Percentiles rank a stretch among this genome's conserved stretches.
phyloP scores from a whole-genome alignment of 2,329 filamentous ascomycete species.

The Dothiorella sarmentorum region DNA sequence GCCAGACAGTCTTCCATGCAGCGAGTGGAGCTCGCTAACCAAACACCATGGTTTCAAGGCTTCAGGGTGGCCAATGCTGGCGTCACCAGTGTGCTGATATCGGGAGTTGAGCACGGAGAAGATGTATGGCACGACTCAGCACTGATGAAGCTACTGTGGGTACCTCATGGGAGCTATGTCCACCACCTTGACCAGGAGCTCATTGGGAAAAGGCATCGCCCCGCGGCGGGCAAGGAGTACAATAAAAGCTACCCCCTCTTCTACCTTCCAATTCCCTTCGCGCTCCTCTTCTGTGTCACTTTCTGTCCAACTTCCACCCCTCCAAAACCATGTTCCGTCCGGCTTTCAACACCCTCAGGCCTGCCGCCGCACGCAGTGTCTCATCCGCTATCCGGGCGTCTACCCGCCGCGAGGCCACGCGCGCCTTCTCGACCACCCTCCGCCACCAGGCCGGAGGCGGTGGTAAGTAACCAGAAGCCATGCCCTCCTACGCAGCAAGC shows the following conservation, averaged over 20 bases:
- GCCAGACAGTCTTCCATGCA: too few relatives aligned
- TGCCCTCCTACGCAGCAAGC: background rate
- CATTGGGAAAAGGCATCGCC: background rate
- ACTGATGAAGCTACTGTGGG: background rate
- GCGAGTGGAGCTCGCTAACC: background rate
- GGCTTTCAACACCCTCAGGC: background rate
- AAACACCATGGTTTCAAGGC: background rate
- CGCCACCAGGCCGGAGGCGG: constrained; percentile 6
- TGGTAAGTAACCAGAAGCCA: background rate
- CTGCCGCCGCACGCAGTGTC: background rate
- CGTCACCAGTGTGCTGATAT: constrained; percentile 8
- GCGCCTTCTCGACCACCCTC: constrained; percentile 4
- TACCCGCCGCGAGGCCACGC: background rate
- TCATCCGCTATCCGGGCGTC: background rate
- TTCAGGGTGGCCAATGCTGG: too few relatives aligned
- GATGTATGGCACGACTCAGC: background rate
- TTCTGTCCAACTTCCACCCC: background rate
- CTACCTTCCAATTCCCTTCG: background rate
- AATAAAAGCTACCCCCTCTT: background rate
- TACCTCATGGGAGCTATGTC: constrained; percentile 2
- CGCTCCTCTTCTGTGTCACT: background rate
- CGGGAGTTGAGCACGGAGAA: background rate
- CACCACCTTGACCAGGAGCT: background rate
- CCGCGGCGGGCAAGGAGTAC: background rate
- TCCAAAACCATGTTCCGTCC: background rate